Conservation (phyloP, 1,284 basidiomycete species). For the Irpex lacteus region DNA sequence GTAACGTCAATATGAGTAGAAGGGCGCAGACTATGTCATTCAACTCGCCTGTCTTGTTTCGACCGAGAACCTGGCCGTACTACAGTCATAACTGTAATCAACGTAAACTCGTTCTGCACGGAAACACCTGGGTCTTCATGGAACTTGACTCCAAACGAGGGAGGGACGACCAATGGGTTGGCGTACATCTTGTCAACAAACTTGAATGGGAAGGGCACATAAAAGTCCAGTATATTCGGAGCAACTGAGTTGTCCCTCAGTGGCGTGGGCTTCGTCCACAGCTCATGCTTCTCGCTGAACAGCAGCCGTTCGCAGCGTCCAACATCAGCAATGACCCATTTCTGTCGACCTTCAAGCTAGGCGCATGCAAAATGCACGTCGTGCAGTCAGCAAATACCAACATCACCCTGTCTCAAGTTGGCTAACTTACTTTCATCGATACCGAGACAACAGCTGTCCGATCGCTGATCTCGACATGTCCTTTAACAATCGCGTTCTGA, state of each 20-base stretch:
- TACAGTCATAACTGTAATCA: constrained; percentile 34
- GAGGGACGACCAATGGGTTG: constrained; percentile 41
- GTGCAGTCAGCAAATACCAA: too few relatives aligned
- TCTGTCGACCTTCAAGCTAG: constrained; percentile 53
- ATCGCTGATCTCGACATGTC: constrained; percentile 19
- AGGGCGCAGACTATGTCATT: neutral
- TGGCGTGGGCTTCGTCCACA: constrained; percentile 40
- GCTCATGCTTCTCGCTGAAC: constrained; percentile 19
- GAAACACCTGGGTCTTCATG: constrained; percentile 33
- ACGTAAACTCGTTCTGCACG: constrained; percentile 32
- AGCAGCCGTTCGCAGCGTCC: constrained; percentile 18
- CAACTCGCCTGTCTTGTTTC: constrained; percentile 6
- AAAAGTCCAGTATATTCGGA: constrained; percentile 39
- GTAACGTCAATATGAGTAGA: constrained; percentile 11
- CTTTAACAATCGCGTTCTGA: constrained; percentile 18
- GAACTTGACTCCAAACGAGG: constrained; percentile 41
- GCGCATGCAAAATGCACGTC: neutral
- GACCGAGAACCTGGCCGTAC: constrained; percentile 11
- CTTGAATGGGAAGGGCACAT: constrained; percentile 41
- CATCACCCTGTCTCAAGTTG: neutral
- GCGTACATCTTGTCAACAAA: constrained; percentile 35
- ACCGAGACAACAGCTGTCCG: constrained; percentile 14
- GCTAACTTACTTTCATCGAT: constrained; percentile 19
- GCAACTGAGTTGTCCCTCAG: constrained; percentile 3
- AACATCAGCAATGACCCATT: constrained; percentile 38